phyloP scores from a whole-genome alignment of 2,329 filamentous ascomycete genomes.

The Colletotrichum scovillei region DNA sequence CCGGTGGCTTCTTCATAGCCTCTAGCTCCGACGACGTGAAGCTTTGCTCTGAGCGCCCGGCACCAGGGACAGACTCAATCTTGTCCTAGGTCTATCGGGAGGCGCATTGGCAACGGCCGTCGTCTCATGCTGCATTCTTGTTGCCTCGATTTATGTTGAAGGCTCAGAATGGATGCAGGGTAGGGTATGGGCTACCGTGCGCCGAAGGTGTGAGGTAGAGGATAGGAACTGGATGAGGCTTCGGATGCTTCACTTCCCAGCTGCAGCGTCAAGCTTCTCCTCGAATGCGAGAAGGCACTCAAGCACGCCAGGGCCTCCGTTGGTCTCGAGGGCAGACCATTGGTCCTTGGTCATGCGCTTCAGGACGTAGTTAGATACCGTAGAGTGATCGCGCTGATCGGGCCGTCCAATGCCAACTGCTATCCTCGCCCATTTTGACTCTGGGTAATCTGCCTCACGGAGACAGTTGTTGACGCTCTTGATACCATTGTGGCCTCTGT shows the following conservation, averaged over 20 bases:
- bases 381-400: constrained; percentile 70
- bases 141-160: too few species aligned
- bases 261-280: constrained; percentile 39
- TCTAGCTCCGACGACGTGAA: background rate
- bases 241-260: background rate
- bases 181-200: background rate
- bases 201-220: background rate
- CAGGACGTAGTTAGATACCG: constrained; percentile 84
- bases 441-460: constrained; percentile 51
- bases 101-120: background rate
- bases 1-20: background rate
- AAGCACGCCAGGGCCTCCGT: constrained; percentile 64
- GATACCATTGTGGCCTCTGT: constrained; percentile 80
- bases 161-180: background rate
- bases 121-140: background rate
- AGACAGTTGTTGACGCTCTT: constrained; percentile 72
- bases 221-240: background rate
- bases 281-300: constrained; percentile 60
- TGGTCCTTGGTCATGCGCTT: constrained; percentile 69
- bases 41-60: background rate
- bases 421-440: constrained; percentile 67
- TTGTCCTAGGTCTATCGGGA: background rate
- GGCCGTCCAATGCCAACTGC: constrained; percentile 92
- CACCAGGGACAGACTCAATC: background rate
- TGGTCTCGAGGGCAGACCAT: constrained; percentile 60